These are phyloP conservation scores for Musa troglodytarum DNA, from an alignment of 176 grass and related monocot genomes.

Conservation along the genomic window DNA sequence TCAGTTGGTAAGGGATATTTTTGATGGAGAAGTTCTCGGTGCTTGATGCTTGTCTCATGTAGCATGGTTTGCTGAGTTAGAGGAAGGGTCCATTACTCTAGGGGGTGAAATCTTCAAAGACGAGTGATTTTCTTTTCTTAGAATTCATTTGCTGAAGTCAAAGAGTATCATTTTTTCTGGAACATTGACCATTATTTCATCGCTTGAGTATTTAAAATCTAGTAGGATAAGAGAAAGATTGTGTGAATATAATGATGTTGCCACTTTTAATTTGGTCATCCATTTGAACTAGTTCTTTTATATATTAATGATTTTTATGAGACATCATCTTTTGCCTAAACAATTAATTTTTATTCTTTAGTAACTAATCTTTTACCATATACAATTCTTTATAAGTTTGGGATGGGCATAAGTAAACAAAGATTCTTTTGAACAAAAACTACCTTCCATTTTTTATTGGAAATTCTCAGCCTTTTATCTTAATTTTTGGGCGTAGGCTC, in stretches of 20 bases:
- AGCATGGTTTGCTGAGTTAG: neutral
- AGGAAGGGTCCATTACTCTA: neutral
- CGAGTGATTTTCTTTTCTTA: neutral
- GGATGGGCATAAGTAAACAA: too few relatives aligned
- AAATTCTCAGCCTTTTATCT: too few relatives aligned
- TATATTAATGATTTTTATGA: too few relatives aligned
- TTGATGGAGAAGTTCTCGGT: neutral
- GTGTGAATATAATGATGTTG: neutral
- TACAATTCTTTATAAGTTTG: too few relatives aligned
- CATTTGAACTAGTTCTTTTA: neutral
- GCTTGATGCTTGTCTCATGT: neutral
- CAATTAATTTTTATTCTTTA: too few relatives aligned
- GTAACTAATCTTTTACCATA: too few relatives aligned
- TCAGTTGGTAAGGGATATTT: neutral
- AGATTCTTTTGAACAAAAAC: too few relatives aligned
- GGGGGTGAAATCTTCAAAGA: neutral
- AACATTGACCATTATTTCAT: neutral
- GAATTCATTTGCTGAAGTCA: neutral
- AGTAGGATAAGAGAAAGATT: neutral
- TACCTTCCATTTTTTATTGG: too few relatives aligned
- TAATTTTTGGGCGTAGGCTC: too few relatives aligned
- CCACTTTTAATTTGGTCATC: neutral
- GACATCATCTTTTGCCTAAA: too few relatives aligned
- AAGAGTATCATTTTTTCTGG: neutral
- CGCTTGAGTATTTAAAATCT: neutral